phyloP scores from a whole-genome alignment of 2,329 filamentous ascomycete genomes.

The Xylogone sp. region DNA sequence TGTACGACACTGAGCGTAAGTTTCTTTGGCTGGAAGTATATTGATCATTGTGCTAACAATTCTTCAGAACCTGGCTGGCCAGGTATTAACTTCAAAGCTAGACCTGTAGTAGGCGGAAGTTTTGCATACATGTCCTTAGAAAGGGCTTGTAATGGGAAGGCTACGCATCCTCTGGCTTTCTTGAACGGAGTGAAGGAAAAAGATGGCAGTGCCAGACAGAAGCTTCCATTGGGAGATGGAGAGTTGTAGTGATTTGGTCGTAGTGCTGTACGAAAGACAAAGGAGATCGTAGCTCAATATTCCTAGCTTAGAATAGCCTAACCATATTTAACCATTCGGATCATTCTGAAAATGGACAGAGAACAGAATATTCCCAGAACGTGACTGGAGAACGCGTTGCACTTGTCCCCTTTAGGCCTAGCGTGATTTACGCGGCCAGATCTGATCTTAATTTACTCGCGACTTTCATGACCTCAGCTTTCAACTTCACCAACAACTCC shows the following conservation, averaged over 20 bases:
- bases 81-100: constrained; percentile 70
- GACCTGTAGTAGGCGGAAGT: constrained; percentile 81
- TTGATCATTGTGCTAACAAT: background rate
- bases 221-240: background rate
- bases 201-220: constrained; percentile 2
- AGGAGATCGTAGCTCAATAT: background rate
- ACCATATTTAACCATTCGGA: no score
- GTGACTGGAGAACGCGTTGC: background rate
- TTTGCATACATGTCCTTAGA: constrained; percentile 83
- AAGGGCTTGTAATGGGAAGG: constrained; percentile 70
- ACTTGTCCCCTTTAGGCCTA: background rate
- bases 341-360: no score
- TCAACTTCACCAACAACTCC: background rate
- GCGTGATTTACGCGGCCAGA: background rate
- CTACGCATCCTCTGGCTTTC: constrained; percentile 52
- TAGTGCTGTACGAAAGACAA: background rate
- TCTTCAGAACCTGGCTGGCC: constrained; percentile 62
- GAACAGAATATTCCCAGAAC: no score
- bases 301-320: background rate
- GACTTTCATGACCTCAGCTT: background rate
- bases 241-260: no score
- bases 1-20: constrained; percentile 73
- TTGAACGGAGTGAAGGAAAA: constrained; percentile 34
- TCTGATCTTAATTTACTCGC: background rate
- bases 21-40: background rate